phyloP scores from a whole-genome alignment of 1,284 basidiomycete genomes.

The Ceratobasidium sp. region DNA sequence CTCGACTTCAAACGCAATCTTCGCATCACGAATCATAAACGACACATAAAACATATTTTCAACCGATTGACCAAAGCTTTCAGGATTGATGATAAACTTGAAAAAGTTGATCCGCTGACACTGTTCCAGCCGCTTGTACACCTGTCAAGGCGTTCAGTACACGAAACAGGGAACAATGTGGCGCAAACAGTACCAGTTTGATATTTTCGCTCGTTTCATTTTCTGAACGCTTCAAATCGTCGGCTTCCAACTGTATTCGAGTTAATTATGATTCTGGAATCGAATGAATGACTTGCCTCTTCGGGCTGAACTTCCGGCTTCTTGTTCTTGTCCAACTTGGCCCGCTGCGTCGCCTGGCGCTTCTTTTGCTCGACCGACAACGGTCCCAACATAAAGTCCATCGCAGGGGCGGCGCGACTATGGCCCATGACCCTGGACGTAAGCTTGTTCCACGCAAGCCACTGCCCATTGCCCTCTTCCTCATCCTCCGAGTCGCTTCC shows the following conservation, averaged over 20 bases:
- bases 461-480: constrained; percentile 55
- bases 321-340: constrained; percentile 75
- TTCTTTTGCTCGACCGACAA: constrained; percentile 79
- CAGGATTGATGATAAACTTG: constrained; percentile 82
- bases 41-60: constrained; percentile 94
- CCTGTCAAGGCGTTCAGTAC: constrained; percentile 8
- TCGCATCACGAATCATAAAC: constrained; percentile 86
- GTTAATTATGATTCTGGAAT: neutral
- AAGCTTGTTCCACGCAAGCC: constrained; percentile 75
- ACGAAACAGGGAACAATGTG: neutral
- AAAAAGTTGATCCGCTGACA: constrained; percentile 74
- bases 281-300: constrained; percentile 50
- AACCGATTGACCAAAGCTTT: constrained; percentile 88
- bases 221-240: constrained; percentile 75
- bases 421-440: constrained; percentile 75
- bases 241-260: constrained; percentile 60
- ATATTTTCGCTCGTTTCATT: constrained; percentile 87
- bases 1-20: constrained; percentile 62
- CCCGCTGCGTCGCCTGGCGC: constrained; percentile 62
- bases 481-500: constrained; percentile 55
- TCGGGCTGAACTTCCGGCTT: constrained; percentile 71
- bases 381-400: constrained; percentile 85
- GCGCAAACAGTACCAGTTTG: constrained; percentile 53
- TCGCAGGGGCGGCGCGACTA: constrained; percentile 72
- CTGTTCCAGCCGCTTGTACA: constrained; percentile 49